These are phyloP conservation scores for Microbotryum lychnidis-dioicae DNA, from an alignment of 1,284 basidiomycete species.

Conservation along the genomic window DNA sequence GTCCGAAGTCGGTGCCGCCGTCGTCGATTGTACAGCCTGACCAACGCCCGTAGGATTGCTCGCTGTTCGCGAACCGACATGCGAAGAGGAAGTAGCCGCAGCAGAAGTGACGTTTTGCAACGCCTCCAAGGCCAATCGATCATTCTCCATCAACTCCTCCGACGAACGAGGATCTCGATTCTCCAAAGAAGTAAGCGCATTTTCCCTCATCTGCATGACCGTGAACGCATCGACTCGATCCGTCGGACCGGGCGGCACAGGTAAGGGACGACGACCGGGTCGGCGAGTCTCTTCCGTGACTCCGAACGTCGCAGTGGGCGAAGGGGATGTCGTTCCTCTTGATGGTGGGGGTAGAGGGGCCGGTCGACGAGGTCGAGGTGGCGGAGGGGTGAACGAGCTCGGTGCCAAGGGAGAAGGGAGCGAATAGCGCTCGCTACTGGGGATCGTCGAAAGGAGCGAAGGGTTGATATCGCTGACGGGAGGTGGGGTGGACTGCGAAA, in stretches of 20 bases:
- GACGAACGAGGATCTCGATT: background rate
- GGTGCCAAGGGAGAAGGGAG: background rate
- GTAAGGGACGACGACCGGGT: constrained; percentile 7
- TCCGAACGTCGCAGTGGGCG: background rate
- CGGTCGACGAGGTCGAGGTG: background rate
- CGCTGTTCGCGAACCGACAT: no score
- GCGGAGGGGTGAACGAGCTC: background rate
- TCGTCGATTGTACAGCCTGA: no score
- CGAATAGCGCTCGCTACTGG: background rate
- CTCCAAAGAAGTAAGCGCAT: background rate
- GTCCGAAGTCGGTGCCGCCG: no score
- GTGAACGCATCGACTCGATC: constrained; percentile 21
- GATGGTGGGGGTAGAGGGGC: background rate
- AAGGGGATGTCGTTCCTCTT: background rate
- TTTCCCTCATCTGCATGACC: constrained; percentile 1
- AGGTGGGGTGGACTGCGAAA: no score
- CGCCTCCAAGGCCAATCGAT: background rate
- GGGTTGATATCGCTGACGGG: no score
- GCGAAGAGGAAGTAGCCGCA: no score
- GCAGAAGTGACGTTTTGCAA: background rate
- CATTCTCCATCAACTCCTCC: background rate
- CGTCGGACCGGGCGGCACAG: constrained; percentile 4
- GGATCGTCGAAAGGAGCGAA: no score
- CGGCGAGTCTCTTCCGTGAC: background rate
- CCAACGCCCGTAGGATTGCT: no score